A percentile compares a stretch with the other conserved stretches of the same genome.
Evolutionary conservation across 257 asterid genomes (phyloP).

Genomic region (Schizonepeta tenuifolia): DNA sequence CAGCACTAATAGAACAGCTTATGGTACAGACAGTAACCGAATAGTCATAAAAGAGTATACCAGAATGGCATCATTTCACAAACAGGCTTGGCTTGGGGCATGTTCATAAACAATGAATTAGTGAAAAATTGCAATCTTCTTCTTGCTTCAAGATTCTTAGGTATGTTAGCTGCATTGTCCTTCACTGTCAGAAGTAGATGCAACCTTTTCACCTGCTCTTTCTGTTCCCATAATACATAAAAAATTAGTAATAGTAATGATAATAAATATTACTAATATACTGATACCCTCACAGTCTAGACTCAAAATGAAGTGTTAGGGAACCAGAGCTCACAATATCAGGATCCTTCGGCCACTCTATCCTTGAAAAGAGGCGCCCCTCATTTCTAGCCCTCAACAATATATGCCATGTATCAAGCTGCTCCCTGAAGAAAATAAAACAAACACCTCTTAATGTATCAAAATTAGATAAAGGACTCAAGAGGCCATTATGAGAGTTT

Average conservation of each 20-base stretch:
- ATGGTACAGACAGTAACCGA: neutral
- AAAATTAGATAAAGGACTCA: conserved; percentile 4
- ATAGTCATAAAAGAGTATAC: conserved; percentile 42
- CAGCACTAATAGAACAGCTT: neutral
- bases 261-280: neutral
- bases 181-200: conserved; percentile 94
- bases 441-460: conserved; percentile 2
- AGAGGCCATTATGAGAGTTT: conserved; percentile 22
- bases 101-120: conserved; percentile 93
- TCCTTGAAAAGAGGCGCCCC: conserved; percentile 89
- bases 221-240: conserved; percentile 49
- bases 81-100: conserved; percentile 93
- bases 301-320: conserved; percentile 6
- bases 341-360: conserved; percentile 94
- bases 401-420: conserved; percentile 95
- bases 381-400: conserved; percentile 91
- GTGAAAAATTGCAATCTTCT: conserved; percentile 89
- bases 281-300: neutral
- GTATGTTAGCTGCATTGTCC: conserved; percentile 93
- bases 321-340: conserved; percentile 60
- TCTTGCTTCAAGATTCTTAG: conserved; percentile 96
- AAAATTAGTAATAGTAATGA: neutral
- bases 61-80: conserved; percentile 94
- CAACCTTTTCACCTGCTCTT: conserved; percentile 95
- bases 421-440: conserved; percentile 65